phyloP scores from a whole-genome alignment of 2,329 filamentous ascomycete species.

The Didymella keratinophila region DNA sequence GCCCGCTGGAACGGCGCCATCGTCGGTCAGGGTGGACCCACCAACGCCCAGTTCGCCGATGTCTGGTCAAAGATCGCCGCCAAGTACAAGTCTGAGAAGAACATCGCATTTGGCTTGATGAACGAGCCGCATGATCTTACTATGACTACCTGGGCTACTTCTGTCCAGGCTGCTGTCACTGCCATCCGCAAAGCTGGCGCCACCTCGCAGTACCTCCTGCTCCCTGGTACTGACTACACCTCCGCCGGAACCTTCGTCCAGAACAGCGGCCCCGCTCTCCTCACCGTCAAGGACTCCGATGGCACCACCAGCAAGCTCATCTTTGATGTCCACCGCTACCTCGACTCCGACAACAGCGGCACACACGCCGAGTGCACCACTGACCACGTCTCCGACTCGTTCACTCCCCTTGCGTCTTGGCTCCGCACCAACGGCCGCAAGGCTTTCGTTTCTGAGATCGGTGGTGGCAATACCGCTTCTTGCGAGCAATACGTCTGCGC shows the following conservation, averaged over 20 bases:
- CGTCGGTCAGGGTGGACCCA: conserved; percentile 71
- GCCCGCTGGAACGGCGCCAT: conserved; percentile 67
- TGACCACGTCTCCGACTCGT: conserved; percentile 45
- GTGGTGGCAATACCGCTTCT: conserved; percentile 49
- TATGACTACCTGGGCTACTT: conserved; percentile 65
- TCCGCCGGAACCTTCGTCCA: conserved; percentile 37
- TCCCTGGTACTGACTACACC: conserved; percentile 69
- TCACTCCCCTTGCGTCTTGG: conserved; percentile 49
- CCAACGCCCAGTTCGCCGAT: conserved; percentile 64
- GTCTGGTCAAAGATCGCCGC: conserved; percentile 65
- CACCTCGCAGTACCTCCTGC: conserved; percentile 67
- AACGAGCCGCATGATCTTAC: conserved; percentile 70
- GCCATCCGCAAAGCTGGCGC: conserved; percentile 72
- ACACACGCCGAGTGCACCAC: conserved; percentile 39
- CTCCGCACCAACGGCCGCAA: conserved; percentile 48
- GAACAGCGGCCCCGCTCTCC: conserved; percentile 56
- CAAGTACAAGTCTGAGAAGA: conserved; percentile 63
- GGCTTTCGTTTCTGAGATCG: conserved; percentile 54
- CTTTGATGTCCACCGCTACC: conserved; percentile 55
- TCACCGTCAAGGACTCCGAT: conserved; percentile 66
- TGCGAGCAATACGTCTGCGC: conserved; percentile 48
- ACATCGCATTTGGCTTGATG: conserved; percentile 71
- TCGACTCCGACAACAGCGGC: conserved; percentile 52
- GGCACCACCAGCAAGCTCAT: conserved; percentile 63
- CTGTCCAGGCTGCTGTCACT: conserved; percentile 68